Evolutionary conservation across 2,329 filamentous ascomycete genomes (phyloP).

Genomic region (Reticulascus tulasneorum): DNA sequence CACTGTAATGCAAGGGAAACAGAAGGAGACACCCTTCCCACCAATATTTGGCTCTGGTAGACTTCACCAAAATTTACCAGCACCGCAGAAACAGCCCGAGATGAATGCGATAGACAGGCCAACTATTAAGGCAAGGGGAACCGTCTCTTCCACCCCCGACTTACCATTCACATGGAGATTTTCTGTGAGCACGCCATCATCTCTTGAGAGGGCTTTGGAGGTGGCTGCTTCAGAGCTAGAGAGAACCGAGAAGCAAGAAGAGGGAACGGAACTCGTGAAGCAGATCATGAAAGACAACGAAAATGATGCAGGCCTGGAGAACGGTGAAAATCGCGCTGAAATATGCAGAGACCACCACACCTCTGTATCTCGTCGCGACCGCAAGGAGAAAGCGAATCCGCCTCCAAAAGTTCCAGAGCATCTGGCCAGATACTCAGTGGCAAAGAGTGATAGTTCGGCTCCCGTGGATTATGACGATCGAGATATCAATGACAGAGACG

Average conservation of each 20-base stretch:
- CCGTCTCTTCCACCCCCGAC: constrained; percentile 12
- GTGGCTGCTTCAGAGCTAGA: constrained; percentile 22
- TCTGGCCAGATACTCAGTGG: constrained; percentile 4
- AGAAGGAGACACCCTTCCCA: background rate
- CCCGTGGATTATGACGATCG: constrained; percentile 29
- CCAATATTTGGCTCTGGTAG: constrained; percentile 2
- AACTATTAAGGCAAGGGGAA: background rate
- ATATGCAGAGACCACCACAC: background rate
- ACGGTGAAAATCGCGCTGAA: background rate
- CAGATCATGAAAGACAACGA: background rate
- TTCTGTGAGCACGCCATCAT: constrained; percentile 22
- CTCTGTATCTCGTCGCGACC: background rate
- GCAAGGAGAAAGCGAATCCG: background rate
- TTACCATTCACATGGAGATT: constrained; percentile 25
- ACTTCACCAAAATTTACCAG: constrained; percentile 1
- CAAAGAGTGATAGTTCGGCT: constrained; percentile 12
- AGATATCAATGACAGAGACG: constrained; percentile 44
- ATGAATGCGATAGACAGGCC: background rate
- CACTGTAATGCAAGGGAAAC: background rate
- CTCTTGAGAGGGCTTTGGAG: constrained; percentile 26
- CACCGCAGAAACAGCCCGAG: background rate
- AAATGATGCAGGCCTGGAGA: background rate
- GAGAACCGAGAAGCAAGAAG: constrained; percentile 13
- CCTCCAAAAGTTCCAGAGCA: background rate
- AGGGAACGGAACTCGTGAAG: background rate